phyloP scores from a whole-genome alignment of 2,329 filamentous ascomycete species.

The Aspergillus vadensis region DNA sequence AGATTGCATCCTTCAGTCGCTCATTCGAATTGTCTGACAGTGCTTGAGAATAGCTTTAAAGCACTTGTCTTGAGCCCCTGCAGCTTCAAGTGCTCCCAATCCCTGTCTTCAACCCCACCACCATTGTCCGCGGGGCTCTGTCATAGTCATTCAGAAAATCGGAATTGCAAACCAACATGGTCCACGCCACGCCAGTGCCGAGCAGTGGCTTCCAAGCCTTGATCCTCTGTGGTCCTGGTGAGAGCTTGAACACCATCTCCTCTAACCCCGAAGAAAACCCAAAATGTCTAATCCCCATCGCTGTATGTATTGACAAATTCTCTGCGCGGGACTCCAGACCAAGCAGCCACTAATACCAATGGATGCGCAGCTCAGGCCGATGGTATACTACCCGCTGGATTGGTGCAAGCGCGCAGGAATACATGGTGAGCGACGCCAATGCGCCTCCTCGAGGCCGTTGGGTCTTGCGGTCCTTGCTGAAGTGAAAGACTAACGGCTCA shows the following conservation, averaged over 20 bases:
- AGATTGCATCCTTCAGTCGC: neutral
- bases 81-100: neutral
- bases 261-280: conserved; percentile 50
- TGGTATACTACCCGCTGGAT: conserved; percentile 52
- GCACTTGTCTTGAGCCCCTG: neutral
- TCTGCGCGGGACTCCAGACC: neutral
- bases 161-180: conserved; percentile 5
- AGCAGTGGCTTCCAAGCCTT: conserved; percentile 48
- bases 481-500: conserved; percentile 20
- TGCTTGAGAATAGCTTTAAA: neutral
- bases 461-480: neutral
- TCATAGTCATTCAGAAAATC: neutral
- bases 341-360: conserved; percentile 7
- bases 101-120: neutral
- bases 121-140: neutral
- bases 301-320: conserved; percentile 41
- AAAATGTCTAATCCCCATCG: conserved; percentile 46
- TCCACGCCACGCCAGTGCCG: conserved; percentile 13
- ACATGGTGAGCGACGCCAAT: conserved; percentile 40
- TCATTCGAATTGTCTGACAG: neutral
- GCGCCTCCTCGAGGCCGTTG: neutral
- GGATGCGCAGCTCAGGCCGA: conserved; percentile 33
- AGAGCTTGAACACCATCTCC: conserved; percentile 51
- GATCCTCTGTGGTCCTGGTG: conserved; percentile 50
- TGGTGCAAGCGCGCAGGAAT: conserved; percentile 53